Percentiles rank a stretch among this genome's conserved stretches.
These are phyloP conservation scores for Echeveria elegans DNA, from an alignment of 164 flowering plant genomes.

Conservation along the genomic window DNA sequence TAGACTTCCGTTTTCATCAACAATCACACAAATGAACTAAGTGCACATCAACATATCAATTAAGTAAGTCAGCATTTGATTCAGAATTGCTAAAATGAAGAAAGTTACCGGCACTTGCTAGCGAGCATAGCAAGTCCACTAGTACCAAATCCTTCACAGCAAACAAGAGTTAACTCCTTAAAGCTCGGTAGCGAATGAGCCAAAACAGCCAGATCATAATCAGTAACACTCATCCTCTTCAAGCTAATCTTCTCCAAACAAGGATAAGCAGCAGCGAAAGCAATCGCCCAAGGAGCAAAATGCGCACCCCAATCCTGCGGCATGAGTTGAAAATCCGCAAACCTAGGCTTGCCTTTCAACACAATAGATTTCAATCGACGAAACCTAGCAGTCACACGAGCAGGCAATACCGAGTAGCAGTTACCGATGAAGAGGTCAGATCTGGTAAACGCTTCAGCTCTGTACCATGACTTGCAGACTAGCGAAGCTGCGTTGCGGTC, in stretches of 20 bases:
- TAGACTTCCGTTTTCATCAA: too few relatives aligned
- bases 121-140: slow-evolving; percentile 60
- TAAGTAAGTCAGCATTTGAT: background rate
- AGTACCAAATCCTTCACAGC: slow-evolving; percentile 86
- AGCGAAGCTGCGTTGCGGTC: slow-evolving; percentile 79
- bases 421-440: slow-evolving; percentile 76
- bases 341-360: slow-evolving; percentile 83
- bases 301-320: slow-evolving; percentile 76
- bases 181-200: slow-evolving; percentile 42
- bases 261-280: slow-evolving; percentile 40
- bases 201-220: slow-evolving; percentile 50
- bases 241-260: slow-evolving; percentile 52
- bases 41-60: background rate
- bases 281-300: slow-evolving; percentile 53
- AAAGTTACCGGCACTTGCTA: slow-evolving; percentile 45
- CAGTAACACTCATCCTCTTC: slow-evolving; percentile 73
- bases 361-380: slow-evolving; percentile 31
- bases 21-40: background rate
- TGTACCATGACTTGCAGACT: slow-evolving; percentile 82
- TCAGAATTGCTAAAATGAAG: too few relatives aligned
- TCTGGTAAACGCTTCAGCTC: slow-evolving; percentile 61
- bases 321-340: slow-evolving; percentile 70
- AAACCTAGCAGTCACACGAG: slow-evolving; percentile 45
- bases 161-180: slow-evolving; percentile 59
- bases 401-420: slow-evolving; percentile 69